Evolutionary conservation across 108 stramenopile genomes (phyloP).

Genomic region (Skeletonema marinoi): DNA sequence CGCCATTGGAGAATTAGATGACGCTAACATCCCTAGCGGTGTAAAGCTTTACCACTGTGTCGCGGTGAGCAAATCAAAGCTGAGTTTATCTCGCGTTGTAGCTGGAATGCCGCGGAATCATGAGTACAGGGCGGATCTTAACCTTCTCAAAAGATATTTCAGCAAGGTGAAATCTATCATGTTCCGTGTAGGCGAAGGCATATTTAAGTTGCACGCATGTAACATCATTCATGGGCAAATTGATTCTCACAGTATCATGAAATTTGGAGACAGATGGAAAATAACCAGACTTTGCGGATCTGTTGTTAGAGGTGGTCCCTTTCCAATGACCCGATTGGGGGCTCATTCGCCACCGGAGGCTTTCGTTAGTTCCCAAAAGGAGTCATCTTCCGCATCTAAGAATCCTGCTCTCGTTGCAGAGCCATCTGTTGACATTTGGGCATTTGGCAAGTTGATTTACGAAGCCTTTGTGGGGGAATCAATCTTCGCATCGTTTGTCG

Average conservation of each 20-base stretch:
- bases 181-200: slow-evolving; percentile 60
- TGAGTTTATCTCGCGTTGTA: slow-evolving; percentile 64
- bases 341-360: slow-evolving; percentile 75
- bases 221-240: slow-evolving; percentile 77
- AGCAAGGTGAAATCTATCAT: slow-evolving; percentile 64
- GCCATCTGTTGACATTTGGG: slow-evolving; percentile 75
- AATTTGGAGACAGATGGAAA: slow-evolving; percentile 79
- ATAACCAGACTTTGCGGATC: slow-evolving; percentile 56
- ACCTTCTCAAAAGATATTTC: slow-evolving; percentile 57
- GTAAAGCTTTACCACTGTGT: slow-evolving; percentile 54
- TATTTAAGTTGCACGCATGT: slow-evolving; percentile 60
- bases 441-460: slow-evolving; percentile 78
- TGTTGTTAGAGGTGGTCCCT: slow-evolving; percentile 46
- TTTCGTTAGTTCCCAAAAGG: slow-evolving; percentile 16
- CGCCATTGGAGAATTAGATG: slow-evolving; percentile 28
- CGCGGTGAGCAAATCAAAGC: slow-evolving; percentile 55
- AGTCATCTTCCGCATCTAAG: slow-evolving; percentile 13
- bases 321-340: slow-evolving; percentile 49
- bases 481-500: slow-evolving; percentile 51
- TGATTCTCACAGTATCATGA: slow-evolving; percentile 59
- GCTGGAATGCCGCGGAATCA: slow-evolving; percentile 66
- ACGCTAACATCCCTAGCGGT: slow-evolving; percentile 22
- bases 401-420: slow-evolving; percentile 41
- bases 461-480: slow-evolving; percentile 79
- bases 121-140: slow-evolving; percentile 46